Conservation (phyloP, 305 asterid species). For the Fraxinus ornus region DNA sequence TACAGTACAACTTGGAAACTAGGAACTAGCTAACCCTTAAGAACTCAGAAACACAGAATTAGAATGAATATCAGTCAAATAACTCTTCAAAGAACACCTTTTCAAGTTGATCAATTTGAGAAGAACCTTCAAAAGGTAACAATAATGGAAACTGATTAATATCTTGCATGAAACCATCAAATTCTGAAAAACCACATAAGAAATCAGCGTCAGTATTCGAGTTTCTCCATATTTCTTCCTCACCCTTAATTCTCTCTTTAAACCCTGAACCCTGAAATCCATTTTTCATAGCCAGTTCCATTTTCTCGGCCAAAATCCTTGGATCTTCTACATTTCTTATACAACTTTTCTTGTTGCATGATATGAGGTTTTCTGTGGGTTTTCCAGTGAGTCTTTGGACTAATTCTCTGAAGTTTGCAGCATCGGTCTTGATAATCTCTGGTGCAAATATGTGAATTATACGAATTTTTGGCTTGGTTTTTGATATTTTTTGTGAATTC, state of each 20-base stretch:
- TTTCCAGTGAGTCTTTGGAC: conserved; percentile 93
- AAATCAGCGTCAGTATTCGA: conserved; percentile 65
- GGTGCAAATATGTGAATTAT: conserved; percentile 96
- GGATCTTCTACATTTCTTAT: conserved; percentile 16
- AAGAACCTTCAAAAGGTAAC: conserved; percentile 28
- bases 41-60: background rate
- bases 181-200: conserved; percentile 59
- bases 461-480: conserved; percentile 72
- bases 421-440: conserved; percentile 86
- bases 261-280: conserved; percentile 22
- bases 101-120: background rate
- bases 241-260: conserved; percentile 57
- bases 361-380: conserved; percentile 41
- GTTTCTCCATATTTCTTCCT: conserved; percentile 67
- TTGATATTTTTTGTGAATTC: conserved; percentile 58
- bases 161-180: conserved; percentile 67
- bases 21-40: background rate
- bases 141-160: conserved; percentile 46
- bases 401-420: conserved; percentile 70
- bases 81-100: background rate
- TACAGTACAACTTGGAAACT: conserved; percentile 17
- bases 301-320: conserved; percentile 22
- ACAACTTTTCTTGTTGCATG: background rate
- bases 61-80: background rate
- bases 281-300: conserved; percentile 37